These are phyloP conservation scores for Pseudomonodictys pantanalensis DNA, from an alignment of 495 filamentous ascomycete species.

Conservation along the genomic window DNA sequence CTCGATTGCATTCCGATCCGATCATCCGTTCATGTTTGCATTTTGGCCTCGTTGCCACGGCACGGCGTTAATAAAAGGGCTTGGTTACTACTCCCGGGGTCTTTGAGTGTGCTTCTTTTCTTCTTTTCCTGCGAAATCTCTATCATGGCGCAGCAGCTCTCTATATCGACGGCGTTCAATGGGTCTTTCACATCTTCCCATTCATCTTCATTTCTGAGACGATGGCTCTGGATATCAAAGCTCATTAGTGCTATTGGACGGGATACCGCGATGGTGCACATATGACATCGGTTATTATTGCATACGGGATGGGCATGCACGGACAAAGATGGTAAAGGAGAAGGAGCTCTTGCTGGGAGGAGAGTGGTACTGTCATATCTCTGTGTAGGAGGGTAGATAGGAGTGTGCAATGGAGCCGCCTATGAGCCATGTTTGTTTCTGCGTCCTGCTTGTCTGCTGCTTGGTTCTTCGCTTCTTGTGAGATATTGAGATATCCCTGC, in stretches of 20 bases:
- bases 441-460: not conserved
- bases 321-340: no score
- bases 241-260: not conserved
- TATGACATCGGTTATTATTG: not conserved
- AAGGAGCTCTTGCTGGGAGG: no score
- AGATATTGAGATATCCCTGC: no score
- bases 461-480: not conserved
- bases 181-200: slow-evolving; percentile 2
- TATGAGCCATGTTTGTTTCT: not conserved
- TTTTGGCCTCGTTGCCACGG: slow-evolving; percentile 6
- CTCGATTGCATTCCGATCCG: not conserved
- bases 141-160: no score
- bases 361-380: no score
- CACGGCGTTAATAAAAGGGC: slow-evolving; percentile 27
- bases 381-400: not conserved
- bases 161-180: slow-evolving; percentile 3
- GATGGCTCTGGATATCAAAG: slow-evolving; percentile 21
- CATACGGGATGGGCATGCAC: not conserved
- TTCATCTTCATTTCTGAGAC: slow-evolving; percentile 27
- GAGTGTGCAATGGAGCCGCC: not conserved
- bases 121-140: not conserved
- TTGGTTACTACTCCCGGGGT: not conserved
- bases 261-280: not conserved
- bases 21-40: slow-evolving; percentile 17
- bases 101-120: not conserved